Base-by-base conservation (phyloP, 352 stramenopile species). In the Pythium aphanidermatum region DNA sequence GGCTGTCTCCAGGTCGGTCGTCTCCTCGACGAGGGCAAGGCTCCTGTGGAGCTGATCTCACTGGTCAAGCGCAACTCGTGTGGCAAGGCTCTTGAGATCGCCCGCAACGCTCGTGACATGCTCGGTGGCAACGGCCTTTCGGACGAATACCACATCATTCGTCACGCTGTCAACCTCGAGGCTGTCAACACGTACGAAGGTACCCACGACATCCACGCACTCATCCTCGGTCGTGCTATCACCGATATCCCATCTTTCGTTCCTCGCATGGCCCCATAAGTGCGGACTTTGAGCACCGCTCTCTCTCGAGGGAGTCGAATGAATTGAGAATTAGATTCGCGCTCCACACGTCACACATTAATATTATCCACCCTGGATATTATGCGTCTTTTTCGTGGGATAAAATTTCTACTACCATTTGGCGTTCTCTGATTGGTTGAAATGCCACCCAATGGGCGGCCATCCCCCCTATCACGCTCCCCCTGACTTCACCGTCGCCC, bases 161-260 rank as follows among this genome's bases (percentile, higher is more conserved):
- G 96, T 35, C 96, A 99, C 62, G 65, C 96, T 23, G 93, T 98
- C 60, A 99, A 99, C 57, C 72, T 99, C 31, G 96, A 99, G 68
- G 94, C 96, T 17, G 96, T 99, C 26, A 99, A 98, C 75, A 99
- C 96, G 16, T 99, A 99, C 73, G 96, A 99, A 71, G 96, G 96
- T 38, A 99, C 96, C 20, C 95, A 98, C 64, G 96, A 99, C 65
- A 80, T 99, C 27, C 96, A 99, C 66, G 95, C 95, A 29, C 75
- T 99, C n/a, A 98, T 99, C 59, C 75, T 99, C 5, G 96, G 96
- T 19, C 77, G 95, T 16, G 93, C 92, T 39, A 98, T 99, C 69
- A 98, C 96, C 10, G 95, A 91, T 16, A 92, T 98, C 41, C 83
- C 91, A 19, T 69, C 91, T 7, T 98, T 99, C 69, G 90, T 97